Percentiles rank a stretch among this genome's conserved stretches.
Evolutionary conservation across 305 asterid genomes (phyloP).

Genomic region (Fraxinus velutina): DNA sequence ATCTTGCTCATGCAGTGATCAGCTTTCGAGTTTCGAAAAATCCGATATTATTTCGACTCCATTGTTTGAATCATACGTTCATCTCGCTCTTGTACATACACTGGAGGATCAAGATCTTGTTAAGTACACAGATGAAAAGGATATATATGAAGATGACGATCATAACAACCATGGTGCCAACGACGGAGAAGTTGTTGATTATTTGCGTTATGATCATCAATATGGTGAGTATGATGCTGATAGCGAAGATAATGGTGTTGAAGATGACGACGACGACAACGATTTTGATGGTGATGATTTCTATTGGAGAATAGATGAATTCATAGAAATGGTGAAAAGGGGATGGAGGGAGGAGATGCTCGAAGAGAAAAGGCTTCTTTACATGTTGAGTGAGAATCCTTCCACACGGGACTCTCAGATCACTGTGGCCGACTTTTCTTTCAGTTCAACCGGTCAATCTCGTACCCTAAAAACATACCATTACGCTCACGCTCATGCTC

Average conservation of each 20-base stretch:
- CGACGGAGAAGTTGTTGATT: background rate
- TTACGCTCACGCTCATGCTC: background rate
- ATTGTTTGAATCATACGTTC: background rate
- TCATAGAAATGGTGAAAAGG: background rate
- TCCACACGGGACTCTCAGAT: background rate
- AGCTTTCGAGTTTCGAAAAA: background rate
- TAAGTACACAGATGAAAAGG: too few relatives aligned
- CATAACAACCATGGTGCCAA: background rate
- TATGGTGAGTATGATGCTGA: background rate
- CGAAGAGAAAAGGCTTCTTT: background rate
- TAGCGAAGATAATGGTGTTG: background rate
- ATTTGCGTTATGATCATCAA: background rate
- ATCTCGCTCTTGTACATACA: background rate
- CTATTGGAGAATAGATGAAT: background rate
- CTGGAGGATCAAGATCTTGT: background rate
- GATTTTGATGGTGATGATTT: background rate
- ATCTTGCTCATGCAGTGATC: background rate
- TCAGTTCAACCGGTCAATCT: background rate
- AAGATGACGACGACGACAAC: background rate
- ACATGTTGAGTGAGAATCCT: background rate
- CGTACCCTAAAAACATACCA: background rate
- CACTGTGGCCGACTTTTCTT: background rate
- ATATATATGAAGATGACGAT: background rate
- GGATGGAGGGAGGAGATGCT: background rate
- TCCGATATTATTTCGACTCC: background rate